Percentiles rank a stretch among this genome's conserved stretches.
phyloP scores from a whole-genome alignment of 176 grass and related monocot genomes.

The Carex kokanica region DNA sequence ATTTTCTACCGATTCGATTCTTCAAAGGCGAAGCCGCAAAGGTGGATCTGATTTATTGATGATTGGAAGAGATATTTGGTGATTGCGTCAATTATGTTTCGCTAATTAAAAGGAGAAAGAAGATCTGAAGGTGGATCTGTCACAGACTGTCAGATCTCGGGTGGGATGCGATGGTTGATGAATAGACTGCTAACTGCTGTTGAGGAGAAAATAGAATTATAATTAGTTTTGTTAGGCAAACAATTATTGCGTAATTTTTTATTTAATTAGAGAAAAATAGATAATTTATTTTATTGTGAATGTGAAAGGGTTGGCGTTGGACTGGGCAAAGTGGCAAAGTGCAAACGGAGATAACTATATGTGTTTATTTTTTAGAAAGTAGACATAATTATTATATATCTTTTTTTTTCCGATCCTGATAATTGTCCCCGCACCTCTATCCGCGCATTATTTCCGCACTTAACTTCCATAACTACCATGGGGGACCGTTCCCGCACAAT shows the following conservation, averaged over 20 bases:
- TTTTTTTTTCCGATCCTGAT: neutral
- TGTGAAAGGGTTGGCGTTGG: neutral
- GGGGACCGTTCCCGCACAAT: no score
- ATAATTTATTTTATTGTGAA: neutral
- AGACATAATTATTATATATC: neutral
- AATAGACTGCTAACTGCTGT: neutral
- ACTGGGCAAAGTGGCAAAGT: neutral
- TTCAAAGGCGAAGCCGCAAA: neutral
- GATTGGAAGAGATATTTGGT: neutral
- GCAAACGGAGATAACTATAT: no score
- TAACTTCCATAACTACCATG: no score
- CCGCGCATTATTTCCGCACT: no score
- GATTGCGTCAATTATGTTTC: neutral
- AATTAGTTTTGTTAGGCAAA: neutral
- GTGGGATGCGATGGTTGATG: neutral
- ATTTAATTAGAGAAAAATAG: neutral
- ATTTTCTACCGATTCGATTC: neutral
- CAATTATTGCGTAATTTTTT: neutral
- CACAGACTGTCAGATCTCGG: neutral
- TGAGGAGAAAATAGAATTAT: neutral
- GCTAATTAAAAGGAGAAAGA: neutral
- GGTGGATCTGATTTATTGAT: neutral
- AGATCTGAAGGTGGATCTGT: neutral
- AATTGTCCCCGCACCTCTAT: no score
- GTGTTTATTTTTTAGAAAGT: neutral